Percentiles rank a stretch among this genome's conserved stretches.
phyloP scores from a whole-genome alignment of 2,329 filamentous ascomycete genomes.

The Magnaporthales sp. region DNA sequence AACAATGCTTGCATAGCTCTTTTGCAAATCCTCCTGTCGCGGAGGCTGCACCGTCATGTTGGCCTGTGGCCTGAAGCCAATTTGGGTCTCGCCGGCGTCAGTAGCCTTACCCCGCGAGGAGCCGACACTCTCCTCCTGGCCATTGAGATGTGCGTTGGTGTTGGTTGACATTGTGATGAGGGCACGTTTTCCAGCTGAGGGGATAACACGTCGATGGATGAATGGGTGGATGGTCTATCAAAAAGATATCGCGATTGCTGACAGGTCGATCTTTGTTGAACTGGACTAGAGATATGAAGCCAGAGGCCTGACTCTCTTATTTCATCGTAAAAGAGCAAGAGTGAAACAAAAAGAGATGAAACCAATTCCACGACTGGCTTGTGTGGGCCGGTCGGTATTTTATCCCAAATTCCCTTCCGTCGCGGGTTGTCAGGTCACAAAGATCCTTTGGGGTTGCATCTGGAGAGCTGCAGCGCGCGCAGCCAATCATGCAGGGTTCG shows the following conservation, averaged over 20 bases:
- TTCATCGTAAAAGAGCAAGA: neutral
- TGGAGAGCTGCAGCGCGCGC: neutral
- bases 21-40: constrained; percentile 73
- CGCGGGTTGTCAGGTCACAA: neutral
- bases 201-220: too few relatives aligned
- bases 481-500: neutral
- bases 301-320: neutral
- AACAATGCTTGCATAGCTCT: constrained; percentile 61
- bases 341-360: neutral
- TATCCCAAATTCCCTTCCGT: neutral
- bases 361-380: neutral
- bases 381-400: neutral
- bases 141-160: neutral
- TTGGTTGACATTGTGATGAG: neutral
- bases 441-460: too few relatives aligned
- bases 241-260: too few relatives aligned
- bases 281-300: too few relatives aligned
- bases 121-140: neutral
- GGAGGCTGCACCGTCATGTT: constrained; percentile 71
- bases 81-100: neutral
- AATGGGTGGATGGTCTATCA: too few relatives aligned
- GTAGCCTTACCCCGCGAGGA: constrained; percentile 10
- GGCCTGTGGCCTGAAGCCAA: constrained; percentile 39
- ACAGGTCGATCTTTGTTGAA: too few relatives aligned
- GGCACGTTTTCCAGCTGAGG: too few relatives aligned